Evolutionary conservation across 2,329 filamentous ascomycete species (phyloP).

Genomic region (Neofusicoccum kwambonambiense): DNA sequence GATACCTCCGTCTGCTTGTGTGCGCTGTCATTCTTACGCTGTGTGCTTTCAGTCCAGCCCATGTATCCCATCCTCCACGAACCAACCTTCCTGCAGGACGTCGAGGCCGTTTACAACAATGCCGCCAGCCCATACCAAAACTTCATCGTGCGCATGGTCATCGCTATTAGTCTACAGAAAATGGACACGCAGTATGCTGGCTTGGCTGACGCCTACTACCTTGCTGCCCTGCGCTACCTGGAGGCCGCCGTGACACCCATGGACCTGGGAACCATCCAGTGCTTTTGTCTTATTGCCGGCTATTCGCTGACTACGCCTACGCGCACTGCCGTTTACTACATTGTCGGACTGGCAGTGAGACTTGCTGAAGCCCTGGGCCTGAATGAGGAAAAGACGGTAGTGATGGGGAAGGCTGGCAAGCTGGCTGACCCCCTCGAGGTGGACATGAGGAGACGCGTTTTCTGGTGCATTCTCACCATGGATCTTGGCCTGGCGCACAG

Average conservation of each 20-base stretch:
- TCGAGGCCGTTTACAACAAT: conserved; percentile 78
- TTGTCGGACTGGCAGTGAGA: conserved; percentile 82
- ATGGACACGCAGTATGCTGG: conserved; percentile 87
- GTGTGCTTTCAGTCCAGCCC: conserved; percentile 65
- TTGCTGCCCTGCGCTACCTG: conserved; percentile 81
- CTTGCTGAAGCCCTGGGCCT: conserved; percentile 87
- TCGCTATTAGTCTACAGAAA: conserved; percentile 93
- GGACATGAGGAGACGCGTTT: conserved; percentile 84
- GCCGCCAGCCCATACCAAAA: conserved; percentile 78
- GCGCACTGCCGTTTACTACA: conserved; percentile 87
- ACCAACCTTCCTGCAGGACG: conserved; percentile 69
- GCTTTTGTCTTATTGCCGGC: conserved; percentile 79
- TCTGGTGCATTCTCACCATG: conserved; percentile 86
- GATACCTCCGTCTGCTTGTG: background rate
- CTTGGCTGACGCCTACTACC: conserved; percentile 89
- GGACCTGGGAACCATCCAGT: conserved; percentile 87
- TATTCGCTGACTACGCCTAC: conserved; percentile 93
- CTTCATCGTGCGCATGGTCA: conserved; percentile 85
- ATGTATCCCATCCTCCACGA: conserved; percentile 88
- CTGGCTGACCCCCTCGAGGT: conserved; percentile 70
- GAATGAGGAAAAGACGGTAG: conserved; percentile 85
- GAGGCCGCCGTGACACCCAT: conserved; percentile 83
- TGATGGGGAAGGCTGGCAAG: conserved; percentile 58
- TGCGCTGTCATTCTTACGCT: background rate
- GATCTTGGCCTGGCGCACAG: conserved; percentile 85